phyloP scores from a whole-genome alignment of 2,329 filamentous ascomycete species.

The Exophiala oligosperma region DNA sequence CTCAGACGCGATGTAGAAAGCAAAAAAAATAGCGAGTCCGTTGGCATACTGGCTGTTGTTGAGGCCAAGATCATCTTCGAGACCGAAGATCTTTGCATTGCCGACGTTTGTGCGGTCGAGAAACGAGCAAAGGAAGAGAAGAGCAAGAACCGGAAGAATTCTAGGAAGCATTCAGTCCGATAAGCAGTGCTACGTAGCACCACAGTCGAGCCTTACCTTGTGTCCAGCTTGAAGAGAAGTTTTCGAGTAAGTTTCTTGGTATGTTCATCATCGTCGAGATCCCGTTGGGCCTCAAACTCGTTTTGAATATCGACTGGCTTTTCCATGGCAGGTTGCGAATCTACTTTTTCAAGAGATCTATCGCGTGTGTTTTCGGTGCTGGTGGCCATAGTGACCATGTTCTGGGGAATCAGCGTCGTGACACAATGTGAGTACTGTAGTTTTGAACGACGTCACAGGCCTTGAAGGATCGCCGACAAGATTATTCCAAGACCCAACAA shows the following conservation, averaged over 20 bases:
- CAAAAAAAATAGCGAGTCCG: conserved; percentile 68
- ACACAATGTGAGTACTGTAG: too few relatives aligned
- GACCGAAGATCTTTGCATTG: conserved; percentile 65
- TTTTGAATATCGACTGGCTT: conserved; percentile 18
- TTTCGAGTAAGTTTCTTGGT: conserved; percentile 39
- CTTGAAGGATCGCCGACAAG: too few relatives aligned
- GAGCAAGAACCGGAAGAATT: conserved; percentile 62
- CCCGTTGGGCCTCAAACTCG: conserved; percentile 10
- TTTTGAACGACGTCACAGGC: too few relatives aligned
- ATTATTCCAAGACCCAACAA: too few relatives aligned
- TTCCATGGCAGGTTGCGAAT: conserved; percentile 3
- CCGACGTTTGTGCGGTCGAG: conserved; percentile 72
- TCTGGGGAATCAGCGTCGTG: too few relatives aligned
- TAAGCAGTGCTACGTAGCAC: not conserved
- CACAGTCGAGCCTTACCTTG: conserved; percentile 36
- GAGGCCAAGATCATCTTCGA: conserved; percentile 60
- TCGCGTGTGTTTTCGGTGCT: not conserved
- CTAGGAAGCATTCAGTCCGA: conserved; percentile 36
- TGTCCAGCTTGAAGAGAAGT: conserved; percentile 56
- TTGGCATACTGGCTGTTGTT: conserved; percentile 62
- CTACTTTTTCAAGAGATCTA: conserved; percentile 6
- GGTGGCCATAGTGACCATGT: not conserved
- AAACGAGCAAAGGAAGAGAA: conserved; percentile 66
- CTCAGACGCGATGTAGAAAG: conserved; percentile 51
- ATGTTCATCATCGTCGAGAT: conserved; percentile 13